These are phyloP conservation scores for Sanghuangporus baumii DNA, from an alignment of 1,284 basidiomycete genomes.

Conservation along the genomic window DNA sequence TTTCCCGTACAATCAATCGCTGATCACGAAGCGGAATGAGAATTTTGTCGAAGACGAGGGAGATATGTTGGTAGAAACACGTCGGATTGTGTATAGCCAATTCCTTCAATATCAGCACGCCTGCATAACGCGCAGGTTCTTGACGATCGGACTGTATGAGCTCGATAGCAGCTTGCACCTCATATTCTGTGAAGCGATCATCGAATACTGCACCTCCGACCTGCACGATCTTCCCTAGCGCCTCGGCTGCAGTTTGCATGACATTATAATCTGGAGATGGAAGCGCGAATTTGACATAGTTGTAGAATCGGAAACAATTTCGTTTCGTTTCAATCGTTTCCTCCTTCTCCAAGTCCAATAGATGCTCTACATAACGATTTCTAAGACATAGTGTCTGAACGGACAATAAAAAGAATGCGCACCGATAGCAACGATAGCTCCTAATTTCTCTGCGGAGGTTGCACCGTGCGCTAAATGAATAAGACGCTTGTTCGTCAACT, in stretches of 20 bases:
- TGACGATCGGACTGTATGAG: constrained; percentile 72
- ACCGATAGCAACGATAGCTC: constrained; percentile 82
- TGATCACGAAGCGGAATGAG: constrained; percentile 83
- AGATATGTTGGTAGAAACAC: constrained; percentile 84
- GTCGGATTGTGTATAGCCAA: constrained; percentile 81
- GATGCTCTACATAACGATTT: constrained; percentile 48
- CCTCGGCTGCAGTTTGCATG: constrained; percentile 86
- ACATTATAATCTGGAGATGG: constrained; percentile 82
- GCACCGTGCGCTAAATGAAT: constrained; percentile 83
- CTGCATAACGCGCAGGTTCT: constrained; percentile 75
- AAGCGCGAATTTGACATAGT: constrained; percentile 83
- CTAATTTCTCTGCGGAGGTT: constrained; percentile 69
- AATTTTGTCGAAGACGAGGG: constrained; percentile 86
- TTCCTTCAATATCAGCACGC: constrained; percentile 86
- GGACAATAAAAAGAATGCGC: constrained; percentile 23
- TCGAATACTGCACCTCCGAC: constrained; percentile 79
- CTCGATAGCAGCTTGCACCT: constrained; percentile 78
- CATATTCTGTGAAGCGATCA: constrained; percentile 82
- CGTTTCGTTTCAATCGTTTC: constrained; percentile 71
- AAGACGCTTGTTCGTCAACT: constrained; percentile 70
- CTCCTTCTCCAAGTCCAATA: constrained; percentile 66
- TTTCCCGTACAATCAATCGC: constrained; percentile 81
- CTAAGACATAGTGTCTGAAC: constrained; percentile 15
- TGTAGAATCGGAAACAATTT: constrained; percentile 83
- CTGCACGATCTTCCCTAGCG: constrained; percentile 76